A percentile compares a stretch with the other conserved stretches of the same genome.
These are phyloP conservation scores for Articulospora tetracladia DNA, from an alignment of 495 filamentous ascomycete genomes.

Conservation along the genomic window DNA sequence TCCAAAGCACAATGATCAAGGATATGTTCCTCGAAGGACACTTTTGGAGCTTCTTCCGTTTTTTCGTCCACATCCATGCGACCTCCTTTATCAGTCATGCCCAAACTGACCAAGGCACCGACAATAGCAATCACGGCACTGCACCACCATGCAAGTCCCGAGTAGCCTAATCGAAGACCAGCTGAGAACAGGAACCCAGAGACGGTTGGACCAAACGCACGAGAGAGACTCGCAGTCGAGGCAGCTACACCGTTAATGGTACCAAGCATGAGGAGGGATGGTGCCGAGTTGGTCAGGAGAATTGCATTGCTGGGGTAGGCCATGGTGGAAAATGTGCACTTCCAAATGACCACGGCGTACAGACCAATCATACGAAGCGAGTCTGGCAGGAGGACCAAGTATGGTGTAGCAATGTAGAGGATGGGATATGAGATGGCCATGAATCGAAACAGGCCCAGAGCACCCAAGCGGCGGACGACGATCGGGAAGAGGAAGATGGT, in stretches of 20 bases:
- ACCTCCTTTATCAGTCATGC: slow-evolving; percentile 41
- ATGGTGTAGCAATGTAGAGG: slow-evolving; percentile 83
- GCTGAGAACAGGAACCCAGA: slow-evolving; percentile 81
- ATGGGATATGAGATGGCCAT: slow-evolving; percentile 80
- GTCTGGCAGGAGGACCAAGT: slow-evolving; percentile 78
- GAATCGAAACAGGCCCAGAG: slow-evolving; percentile 73
- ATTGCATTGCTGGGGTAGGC: slow-evolving; percentile 85
- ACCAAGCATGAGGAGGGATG: slow-evolving; percentile 74
- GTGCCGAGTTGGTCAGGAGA: slow-evolving; percentile 78
- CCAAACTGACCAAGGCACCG: slow-evolving; percentile 56
- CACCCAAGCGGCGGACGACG: slow-evolving; percentile 66
- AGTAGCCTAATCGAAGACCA: slow-evolving; percentile 74
- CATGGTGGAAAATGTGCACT: slow-evolving; percentile 81
- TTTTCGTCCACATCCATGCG: slow-evolving; percentile 36
- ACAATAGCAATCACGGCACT: slow-evolving; percentile 69
- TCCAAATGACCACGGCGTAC: slow-evolving; percentile 74
- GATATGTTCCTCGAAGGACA: slow-evolving; percentile 18
- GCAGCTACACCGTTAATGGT: slow-evolving; percentile 91
- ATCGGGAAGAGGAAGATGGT: slow-evolving; percentile 81
- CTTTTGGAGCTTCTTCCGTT: slow-evolving; percentile 19
- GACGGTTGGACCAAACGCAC: slow-evolving; percentile 83
- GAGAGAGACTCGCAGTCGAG: slow-evolving; percentile 80
- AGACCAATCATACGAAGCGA: slow-evolving; percentile 66
- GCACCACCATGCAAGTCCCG: slow-evolving; percentile 90
- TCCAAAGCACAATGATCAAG: slow-evolving; percentile 21